Conservation (phyloP, 176 grass and related monocot species). For the Saccharum spontaneum region DNA sequence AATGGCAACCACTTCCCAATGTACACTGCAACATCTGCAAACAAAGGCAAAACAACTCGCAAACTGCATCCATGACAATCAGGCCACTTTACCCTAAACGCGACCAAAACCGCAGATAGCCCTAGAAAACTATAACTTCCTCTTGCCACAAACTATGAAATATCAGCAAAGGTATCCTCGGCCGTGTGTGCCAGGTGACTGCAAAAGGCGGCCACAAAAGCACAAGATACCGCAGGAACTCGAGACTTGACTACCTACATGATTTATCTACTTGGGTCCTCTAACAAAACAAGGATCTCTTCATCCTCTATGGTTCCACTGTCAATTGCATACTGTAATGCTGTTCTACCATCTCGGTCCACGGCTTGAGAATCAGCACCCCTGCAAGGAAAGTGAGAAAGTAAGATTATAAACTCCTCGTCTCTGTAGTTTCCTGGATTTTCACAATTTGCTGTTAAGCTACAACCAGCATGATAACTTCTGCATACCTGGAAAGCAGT, state of each 20-base stretch:
- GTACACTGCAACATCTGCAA: constrained; percentile 61
- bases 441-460: not conserved
- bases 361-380: constrained; percentile 66
- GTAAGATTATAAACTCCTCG: not conserved
- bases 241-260: constrained; percentile 28
- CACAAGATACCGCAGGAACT: not conserved
- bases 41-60: constrained; percentile 35
- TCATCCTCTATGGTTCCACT: constrained; percentile 73
- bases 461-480: not conserved
- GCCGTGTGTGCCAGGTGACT: constrained; percentile 22
- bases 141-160: constrained; percentile 6
- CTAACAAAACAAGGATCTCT: constrained; percentile 86
- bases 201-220: not conserved
- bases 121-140: constrained; percentile 34
- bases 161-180: not conserved
- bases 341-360: constrained; percentile 69
- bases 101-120: not conserved
- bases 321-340: constrained; percentile 82
- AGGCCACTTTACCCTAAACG: constrained; percentile 23
- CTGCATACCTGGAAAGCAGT: constrained; percentile 77
- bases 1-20: constrained; percentile 48
- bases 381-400: constrained; percentile 43
- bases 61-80: constrained; percentile 42
- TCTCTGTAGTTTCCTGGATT: not conserved
- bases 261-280: constrained; percentile 71